These are phyloP conservation scores for Quercus variabilis DNA, from an alignment of 306 rosid genomes.

Conservation along the genomic window DNA sequence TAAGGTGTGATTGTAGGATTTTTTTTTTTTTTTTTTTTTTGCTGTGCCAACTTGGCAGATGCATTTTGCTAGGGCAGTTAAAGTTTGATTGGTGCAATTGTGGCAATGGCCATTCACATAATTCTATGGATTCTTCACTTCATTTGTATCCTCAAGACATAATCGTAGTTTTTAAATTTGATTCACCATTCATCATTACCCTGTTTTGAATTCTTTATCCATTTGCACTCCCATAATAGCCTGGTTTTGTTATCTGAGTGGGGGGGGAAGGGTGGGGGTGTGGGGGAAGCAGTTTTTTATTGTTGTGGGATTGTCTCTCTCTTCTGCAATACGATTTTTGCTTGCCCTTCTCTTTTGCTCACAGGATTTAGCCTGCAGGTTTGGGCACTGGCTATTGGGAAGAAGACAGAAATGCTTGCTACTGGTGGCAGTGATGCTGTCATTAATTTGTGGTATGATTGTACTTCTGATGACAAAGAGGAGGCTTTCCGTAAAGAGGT, in stretches of 20 bases:
- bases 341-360: conserved; percentile 17
- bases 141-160: neutral
- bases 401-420: conserved; percentile 89
- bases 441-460: conserved; percentile 82
- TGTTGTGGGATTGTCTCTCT: too few species aligned
- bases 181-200: too few species aligned
- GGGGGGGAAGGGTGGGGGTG: too few species aligned
- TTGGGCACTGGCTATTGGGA: conserved; percentile 89
- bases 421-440: conserved; percentile 89
- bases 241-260: too few species aligned
- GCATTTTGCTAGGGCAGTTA: neutral
- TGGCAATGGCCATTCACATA: neutral
- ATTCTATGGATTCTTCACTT: neutral
- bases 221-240: too few species aligned
- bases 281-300: too few species aligned
- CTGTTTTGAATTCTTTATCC: too few species aligned
- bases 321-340: neutral
- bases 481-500: conserved; percentile 82
- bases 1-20: neutral
- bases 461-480: conserved; percentile 82
- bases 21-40: neutral
- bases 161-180: too few species aligned
- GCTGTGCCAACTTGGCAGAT: neutral
- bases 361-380: conserved; percentile 51
- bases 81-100: neutral